Evolutionary conservation across 352 stramenopile species (phyloP).

Genomic region (Pythium dissotocum): DNA sequence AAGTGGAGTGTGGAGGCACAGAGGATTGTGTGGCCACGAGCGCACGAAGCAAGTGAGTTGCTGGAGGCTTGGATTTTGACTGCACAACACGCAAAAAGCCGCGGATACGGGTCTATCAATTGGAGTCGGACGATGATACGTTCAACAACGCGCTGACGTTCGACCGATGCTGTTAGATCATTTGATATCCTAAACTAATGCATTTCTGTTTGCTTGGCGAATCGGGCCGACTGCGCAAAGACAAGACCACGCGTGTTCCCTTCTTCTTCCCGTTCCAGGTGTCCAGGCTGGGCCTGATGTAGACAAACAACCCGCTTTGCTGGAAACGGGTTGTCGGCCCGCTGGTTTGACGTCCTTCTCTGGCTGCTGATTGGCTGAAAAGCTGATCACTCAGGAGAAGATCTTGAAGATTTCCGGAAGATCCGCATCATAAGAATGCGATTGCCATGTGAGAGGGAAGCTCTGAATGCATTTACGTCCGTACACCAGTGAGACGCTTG

Average conservation of each 20-base stretch:
- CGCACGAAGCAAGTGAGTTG: neutral
- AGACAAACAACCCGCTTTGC: neutral
- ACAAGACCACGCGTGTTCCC: too few species aligned
- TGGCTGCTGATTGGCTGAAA: neutral
- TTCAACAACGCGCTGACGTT: neutral
- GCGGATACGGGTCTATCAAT: neutral
- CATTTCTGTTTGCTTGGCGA: neutral
- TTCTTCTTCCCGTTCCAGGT: too few species aligned
- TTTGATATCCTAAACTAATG: neutral
- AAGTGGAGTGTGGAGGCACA: neutral
- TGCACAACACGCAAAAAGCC: too few species aligned
- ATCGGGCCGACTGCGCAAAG: neutral
- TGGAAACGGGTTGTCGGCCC: neutral
- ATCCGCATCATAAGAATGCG: neutral
- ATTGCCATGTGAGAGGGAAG: too few species aligned
- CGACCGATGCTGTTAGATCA: too few species aligned
- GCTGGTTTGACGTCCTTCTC: neutral
- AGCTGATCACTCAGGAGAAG: neutral
- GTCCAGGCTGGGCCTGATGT: too few species aligned
- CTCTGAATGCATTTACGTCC: too few species aligned
- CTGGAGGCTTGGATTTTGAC: neutral
- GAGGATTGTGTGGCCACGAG: neutral
- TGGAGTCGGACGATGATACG: neutral
- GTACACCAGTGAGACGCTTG: too few species aligned
- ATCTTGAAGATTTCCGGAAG: neutral